phyloP scores from a whole-genome alignment of 176 grass and related monocot genomes.

The Hordeum vulgare region DNA sequence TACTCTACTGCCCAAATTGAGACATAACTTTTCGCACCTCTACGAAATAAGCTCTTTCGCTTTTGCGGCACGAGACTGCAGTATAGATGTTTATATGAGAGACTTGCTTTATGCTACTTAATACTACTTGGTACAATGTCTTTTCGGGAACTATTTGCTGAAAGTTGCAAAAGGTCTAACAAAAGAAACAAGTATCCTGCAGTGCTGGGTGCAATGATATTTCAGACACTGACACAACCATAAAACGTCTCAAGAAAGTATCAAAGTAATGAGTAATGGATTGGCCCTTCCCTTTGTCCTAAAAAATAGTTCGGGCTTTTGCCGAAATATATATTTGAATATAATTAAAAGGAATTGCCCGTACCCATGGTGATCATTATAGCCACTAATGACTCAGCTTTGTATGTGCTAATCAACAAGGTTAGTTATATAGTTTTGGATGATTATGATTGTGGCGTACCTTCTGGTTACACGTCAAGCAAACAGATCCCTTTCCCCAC shows the following conservation, averaged over 20 bases:
- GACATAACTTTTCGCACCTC: neutral
- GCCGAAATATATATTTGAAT: conserved; percentile 19
- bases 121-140: conserved; percentile 6
- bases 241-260: conserved; percentile 15
- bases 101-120: conserved; percentile 9
- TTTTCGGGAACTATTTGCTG: neutral
- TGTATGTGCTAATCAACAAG: conserved; percentile 19
- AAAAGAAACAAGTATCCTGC: conserved; percentile 20
- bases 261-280: conserved; percentile 7
- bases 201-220: conserved; percentile 27
- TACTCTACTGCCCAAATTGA: conserved; percentile 8
- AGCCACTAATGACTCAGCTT: conserved; percentile 29
- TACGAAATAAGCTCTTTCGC: neutral
- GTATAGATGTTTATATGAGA: neutral
- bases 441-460: conserved; percentile 33
- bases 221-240: conserved; percentile 18
- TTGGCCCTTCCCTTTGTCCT: conserved; percentile 6
- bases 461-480: conserved; percentile 25
- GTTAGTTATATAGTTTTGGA: conserved; percentile 23
- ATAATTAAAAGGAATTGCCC: conserved; percentile 21
- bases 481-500: conserved; percentile 15
- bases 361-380: conserved; percentile 35
- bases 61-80: neutral
- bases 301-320: conserved; percentile 16
- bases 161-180: conserved; percentile 6